A percentile compares a stretch with the other conserved stretches of the same genome.
phyloP scores from a whole-genome alignment of 495 filamentous ascomycete genomes.

The Halenospora varia region DNA sequence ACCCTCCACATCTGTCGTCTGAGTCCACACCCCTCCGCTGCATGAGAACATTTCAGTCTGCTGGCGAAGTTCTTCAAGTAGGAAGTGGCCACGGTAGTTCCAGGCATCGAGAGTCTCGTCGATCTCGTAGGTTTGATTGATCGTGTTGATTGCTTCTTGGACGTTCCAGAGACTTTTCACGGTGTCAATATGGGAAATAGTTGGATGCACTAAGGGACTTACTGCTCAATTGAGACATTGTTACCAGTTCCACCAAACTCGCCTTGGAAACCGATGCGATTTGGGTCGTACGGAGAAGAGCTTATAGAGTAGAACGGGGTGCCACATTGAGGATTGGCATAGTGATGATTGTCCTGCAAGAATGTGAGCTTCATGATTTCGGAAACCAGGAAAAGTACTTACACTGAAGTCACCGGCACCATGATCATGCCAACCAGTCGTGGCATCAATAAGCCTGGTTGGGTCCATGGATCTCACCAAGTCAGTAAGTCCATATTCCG shows the following conservation, averaged over 20 bases:
- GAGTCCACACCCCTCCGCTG: constrained; percentile 58
- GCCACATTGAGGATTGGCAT: constrained; percentile 66
- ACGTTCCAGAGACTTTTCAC: constrained; percentile 58
- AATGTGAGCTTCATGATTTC: no score
- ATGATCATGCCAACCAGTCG: constrained; percentile 58
- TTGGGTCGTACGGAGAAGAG: constrained; percentile 53
- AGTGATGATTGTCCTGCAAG: constrained; percentile 60
- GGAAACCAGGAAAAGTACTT: background rate
- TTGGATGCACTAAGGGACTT: no score
- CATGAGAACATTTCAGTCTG: constrained; percentile 54
- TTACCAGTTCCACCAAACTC: constrained; percentile 65
- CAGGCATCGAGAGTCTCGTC: constrained; percentile 51
- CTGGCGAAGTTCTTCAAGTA: constrained; percentile 51
- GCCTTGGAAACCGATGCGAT: constrained; percentile 61
- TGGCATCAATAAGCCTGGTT: constrained; percentile 55
- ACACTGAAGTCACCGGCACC: constrained; percentile 56
- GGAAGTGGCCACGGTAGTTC: constrained; percentile 54
- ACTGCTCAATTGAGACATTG: constrained; percentile 53
- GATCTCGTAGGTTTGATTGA: constrained; percentile 65
- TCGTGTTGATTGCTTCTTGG: constrained; percentile 46
- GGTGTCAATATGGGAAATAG: no score
- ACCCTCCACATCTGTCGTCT: constrained; percentile 71
- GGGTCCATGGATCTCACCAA: constrained; percentile 53
- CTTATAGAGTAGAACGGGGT: constrained; percentile 55
- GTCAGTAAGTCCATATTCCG: constrained; percentile 52